phyloP scores from a whole-genome alignment of 2,329 filamentous ascomycete species.

The Colletotrichum brevisporum region DNA sequence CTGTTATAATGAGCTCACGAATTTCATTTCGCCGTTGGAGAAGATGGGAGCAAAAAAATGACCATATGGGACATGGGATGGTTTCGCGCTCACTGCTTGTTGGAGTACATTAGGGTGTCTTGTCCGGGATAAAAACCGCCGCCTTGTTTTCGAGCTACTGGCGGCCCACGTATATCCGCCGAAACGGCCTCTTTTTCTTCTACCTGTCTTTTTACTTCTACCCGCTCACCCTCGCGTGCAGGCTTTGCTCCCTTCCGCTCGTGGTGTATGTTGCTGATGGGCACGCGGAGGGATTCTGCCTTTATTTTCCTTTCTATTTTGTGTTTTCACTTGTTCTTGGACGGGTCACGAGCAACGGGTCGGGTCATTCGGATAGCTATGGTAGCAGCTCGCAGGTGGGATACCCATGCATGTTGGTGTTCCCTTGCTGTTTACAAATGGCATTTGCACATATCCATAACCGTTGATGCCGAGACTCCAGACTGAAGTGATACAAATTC shows the following conservation, averaged over 20 bases:
- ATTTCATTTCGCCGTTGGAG: slow-evolving; percentile 35
- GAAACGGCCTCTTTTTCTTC: slow-evolving; percentile 47
- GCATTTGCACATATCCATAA: slow-evolving; percentile 35
- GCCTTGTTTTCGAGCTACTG: slow-evolving; percentile 35
- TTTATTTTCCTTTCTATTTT: slow-evolving; percentile 7
- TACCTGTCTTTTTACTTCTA: slow-evolving; percentile 46
- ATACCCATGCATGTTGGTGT: slow-evolving; percentile 36
- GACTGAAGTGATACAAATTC: neutral
- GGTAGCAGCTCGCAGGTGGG: slow-evolving; percentile 38
- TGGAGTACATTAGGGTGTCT: slow-evolving; percentile 53
- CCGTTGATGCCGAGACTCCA: neutral
- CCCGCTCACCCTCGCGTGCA: slow-evolving; percentile 33
- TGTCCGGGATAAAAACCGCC: slow-evolving; percentile 39
- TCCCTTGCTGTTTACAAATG: slow-evolving; percentile 38
- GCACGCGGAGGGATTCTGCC: slow-evolving; percentile 18
- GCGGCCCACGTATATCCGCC: slow-evolving; percentile 40
- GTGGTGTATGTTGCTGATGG: slow-evolving; percentile 23
- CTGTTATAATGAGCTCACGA: slow-evolving; percentile 77
- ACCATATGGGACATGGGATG: slow-evolving; percentile 36
- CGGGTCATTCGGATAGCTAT: slow-evolving; percentile 39
- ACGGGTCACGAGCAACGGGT: slow-evolving; percentile 41
- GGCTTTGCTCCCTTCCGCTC: slow-evolving; percentile 21
- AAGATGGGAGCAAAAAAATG: slow-evolving; percentile 39
- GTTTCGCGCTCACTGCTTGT: slow-evolving; percentile 38
- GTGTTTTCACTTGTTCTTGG: slow-evolving; percentile 21